A percentile compares a stretch with the other conserved stretches of the same genome.
phyloP scores from a whole-genome alignment of 371 early-diverging fungal genomes.

The Rhizomucor pusillus region DNA sequence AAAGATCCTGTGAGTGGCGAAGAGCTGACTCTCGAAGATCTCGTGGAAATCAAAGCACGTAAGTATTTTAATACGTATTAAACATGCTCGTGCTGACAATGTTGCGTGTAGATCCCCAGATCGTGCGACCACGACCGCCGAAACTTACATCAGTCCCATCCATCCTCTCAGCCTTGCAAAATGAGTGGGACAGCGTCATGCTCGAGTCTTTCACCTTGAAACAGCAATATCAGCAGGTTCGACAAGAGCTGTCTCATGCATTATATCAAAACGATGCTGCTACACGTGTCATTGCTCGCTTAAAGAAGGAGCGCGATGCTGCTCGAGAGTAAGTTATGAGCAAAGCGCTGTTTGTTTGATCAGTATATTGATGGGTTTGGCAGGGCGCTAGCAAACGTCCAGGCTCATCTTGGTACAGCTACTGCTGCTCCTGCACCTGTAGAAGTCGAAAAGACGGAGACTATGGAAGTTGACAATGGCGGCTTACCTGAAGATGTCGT shows the following conservation, averaged over 20 bases:
- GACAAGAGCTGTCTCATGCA: constrained; percentile 89
- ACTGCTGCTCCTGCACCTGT: constrained; percentile 28
- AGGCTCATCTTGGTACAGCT: constrained; percentile 60
- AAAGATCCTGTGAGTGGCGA: constrained; percentile 84
- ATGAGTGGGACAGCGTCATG: constrained; percentile 94
- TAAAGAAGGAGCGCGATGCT: constrained; percentile 87
- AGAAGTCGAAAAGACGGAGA: constrained; percentile 53
- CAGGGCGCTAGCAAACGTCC: constrained; percentile 69
- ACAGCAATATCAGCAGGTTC: constrained; percentile 86
- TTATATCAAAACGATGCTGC: constrained; percentile 96
- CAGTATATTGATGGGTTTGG: neutral
- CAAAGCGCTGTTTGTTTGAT: neutral
- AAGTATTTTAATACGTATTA: constrained; percentile 10
- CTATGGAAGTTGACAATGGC: constrained; percentile 59
- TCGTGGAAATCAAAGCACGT: constrained; percentile 74
- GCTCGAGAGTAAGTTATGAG: constrained; percentile 69
- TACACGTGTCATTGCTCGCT: constrained; percentile 89
- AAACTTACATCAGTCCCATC: constrained; percentile 90
- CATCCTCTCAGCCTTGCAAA: constrained; percentile 84
- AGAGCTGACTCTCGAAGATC: constrained; percentile 72
- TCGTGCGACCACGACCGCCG: constrained; percentile 86
- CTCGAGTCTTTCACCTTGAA: constrained; percentile 89
- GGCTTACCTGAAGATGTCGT: constrained; percentile 51
- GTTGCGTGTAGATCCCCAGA: constrained; percentile 52
- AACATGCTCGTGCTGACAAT: neutral